These are phyloP conservation scores for Yarrowia sp. DNA, from an alignment of 805 yeast genomes.

Conservation along the genomic window DNA sequence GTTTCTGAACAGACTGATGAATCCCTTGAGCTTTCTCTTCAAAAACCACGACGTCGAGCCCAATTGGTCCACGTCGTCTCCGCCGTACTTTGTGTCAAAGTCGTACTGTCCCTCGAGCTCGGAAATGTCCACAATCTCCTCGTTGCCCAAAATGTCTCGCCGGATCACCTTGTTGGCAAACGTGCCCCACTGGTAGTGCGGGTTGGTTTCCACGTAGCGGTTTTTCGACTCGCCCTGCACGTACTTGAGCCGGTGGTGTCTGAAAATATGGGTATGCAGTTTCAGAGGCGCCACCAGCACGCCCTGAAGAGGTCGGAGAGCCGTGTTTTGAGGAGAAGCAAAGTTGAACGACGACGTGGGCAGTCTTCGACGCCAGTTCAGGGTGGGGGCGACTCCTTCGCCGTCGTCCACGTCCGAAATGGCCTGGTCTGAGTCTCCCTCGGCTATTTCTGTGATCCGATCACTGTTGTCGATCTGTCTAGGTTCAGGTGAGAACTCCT, in stretches of 20 bases:
- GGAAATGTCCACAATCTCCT: slow-evolving; percentile 34
- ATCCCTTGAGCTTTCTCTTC: slow-evolving; percentile 25
- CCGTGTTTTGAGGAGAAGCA: slow-evolving; percentile 12
- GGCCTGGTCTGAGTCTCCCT: slow-evolving; percentile 22
- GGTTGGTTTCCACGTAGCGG: slow-evolving; percentile 25
- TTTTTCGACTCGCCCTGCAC: slow-evolving; percentile 37
- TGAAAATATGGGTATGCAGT: slow-evolving; percentile 36
- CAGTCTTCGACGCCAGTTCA: slow-evolving; percentile 12
- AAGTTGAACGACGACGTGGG: slow-evolving; percentile 35
- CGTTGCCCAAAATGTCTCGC: slow-evolving; percentile 17
- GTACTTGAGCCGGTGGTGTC: slow-evolving; percentile 35
- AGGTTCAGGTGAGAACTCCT: slow-evolving; percentile 1
- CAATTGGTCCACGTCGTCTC: slow-evolving; percentile 15
- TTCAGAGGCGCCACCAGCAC: slow-evolving; percentile 33
- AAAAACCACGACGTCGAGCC: slow-evolving; percentile 32
- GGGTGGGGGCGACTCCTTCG: neutral
- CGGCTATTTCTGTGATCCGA: slow-evolving; percentile 14
- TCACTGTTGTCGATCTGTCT: neutral
- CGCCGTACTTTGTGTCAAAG: slow-evolving; percentile 33
- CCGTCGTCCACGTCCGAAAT: slow-evolving; percentile 6
- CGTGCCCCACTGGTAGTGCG: slow-evolving; percentile 30
- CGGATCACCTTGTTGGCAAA: slow-evolving; percentile 35
- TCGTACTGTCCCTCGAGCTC: slow-evolving; percentile 35
- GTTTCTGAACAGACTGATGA: slow-evolving; percentile 11
- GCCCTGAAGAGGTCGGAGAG: slow-evolving; percentile 15